These are phyloP conservation scores for Solanum clarkiae DNA, from an alignment of 257 asterid species.

Conservation along the genomic window DNA sequence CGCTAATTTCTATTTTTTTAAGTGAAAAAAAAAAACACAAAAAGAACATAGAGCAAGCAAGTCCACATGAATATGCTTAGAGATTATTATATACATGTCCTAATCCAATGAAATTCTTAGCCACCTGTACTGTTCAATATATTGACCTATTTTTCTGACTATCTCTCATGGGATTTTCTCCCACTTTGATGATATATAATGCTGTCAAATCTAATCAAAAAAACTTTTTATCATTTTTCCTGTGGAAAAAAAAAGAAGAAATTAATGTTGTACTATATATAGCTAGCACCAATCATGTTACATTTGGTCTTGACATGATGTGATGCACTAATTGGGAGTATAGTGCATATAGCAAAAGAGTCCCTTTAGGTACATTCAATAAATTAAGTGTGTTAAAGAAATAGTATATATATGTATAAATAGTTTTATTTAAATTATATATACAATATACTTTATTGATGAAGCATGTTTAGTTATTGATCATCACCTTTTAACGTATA, in stretches of 20 bases:
- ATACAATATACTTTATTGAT: not conserved
- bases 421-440: not conserved
- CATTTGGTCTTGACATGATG: not conserved
- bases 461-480: not conserved
- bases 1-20: not conserved
- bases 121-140: not conserved
- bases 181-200: not conserved
- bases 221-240: not conserved
- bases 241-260: not conserved
- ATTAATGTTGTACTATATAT: not conserved
- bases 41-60: not conserved
- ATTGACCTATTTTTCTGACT: not conserved
- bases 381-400: not conserved
- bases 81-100: not conserved
- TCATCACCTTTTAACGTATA: not conserved
- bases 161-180: not conserved
- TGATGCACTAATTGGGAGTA: not conserved
- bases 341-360: not conserved
- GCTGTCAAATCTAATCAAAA: not conserved
- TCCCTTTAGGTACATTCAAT: not conserved
- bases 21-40: not conserved
- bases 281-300: not conserved
- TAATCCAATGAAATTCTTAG: not conserved
- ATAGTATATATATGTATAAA: too few relatives aligned
- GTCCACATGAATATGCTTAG: slow-evolving; percentile 7